Percentiles rank a stretch among this genome's conserved stretches.
These are phyloP conservation scores for Talaromyces wortmannii DNA, from an alignment of 495 filamentous ascomycete genomes.

Conservation along the genomic window DNA sequence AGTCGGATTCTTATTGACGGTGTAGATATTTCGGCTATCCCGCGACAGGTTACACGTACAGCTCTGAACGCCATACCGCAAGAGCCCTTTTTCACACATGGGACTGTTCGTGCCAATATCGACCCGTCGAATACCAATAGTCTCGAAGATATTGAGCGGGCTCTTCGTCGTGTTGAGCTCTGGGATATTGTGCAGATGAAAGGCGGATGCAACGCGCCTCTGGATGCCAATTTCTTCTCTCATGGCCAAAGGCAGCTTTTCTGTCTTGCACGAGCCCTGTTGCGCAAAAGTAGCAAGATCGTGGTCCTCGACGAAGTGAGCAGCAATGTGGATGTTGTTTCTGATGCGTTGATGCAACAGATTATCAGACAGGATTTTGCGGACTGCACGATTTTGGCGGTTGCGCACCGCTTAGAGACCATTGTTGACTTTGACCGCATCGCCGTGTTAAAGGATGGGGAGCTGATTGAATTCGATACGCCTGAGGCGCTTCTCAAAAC, in stretches of 20 bases:
- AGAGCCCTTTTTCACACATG: slow-evolving; percentile 46
- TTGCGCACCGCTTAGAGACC: slow-evolving; percentile 84
- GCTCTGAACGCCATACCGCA: slow-evolving; percentile 50
- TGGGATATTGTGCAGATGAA: slow-evolving; percentile 28
- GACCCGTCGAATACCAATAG: slow-evolving; percentile 22
- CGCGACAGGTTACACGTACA: slow-evolving; percentile 37
- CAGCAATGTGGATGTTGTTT: slow-evolving; percentile 71
- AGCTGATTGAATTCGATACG: slow-evolving; percentile 62
- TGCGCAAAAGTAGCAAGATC: slow-evolving; percentile 35
- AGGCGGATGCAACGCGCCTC: slow-evolving; percentile 32
- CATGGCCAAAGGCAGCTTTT: slow-evolving; percentile 57
- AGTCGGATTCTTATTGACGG: slow-evolving; percentile 43
- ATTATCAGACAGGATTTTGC: slow-evolving; percentile 75
- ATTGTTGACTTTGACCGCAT: slow-evolving; percentile 85
- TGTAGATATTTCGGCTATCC: slow-evolving; percentile 38
- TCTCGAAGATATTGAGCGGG: slow-evolving; percentile 26
- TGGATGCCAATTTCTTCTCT: slow-evolving; percentile 36
- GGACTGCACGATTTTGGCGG: slow-evolving; percentile 67
- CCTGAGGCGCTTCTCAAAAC: neutral
- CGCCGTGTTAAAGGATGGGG: slow-evolving; percentile 71
- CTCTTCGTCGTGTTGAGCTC: slow-evolving; percentile 33
- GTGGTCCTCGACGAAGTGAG: slow-evolving; percentile 40
- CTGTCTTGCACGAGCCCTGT: slow-evolving; percentile 46
- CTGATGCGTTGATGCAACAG: slow-evolving; percentile 75
- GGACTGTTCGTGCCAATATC: slow-evolving; percentile 32